Conservation (phyloP, 192 early-diverging fungal genomes). For the Coemansia brasiliensis region DNA sequence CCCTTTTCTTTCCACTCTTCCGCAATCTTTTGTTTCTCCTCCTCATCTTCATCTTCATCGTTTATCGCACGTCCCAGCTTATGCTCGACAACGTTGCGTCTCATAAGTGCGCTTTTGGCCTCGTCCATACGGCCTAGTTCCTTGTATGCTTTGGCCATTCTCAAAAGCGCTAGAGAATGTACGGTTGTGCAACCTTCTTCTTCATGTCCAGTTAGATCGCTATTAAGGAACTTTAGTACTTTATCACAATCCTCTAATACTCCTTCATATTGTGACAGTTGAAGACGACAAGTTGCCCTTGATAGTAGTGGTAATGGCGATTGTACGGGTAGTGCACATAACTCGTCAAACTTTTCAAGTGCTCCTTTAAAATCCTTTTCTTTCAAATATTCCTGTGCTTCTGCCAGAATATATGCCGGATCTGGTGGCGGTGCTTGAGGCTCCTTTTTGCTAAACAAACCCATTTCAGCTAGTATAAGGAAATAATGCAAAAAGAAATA, state of each 20-base stretch:
- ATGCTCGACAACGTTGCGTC: conserved; percentile 54
- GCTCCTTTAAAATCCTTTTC: conserved; percentile 48
- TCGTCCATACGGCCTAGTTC: conserved; percentile 49
- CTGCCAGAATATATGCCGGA: conserved; percentile 41
- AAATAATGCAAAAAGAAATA: conserved; percentile 7
- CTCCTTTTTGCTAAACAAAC: conserved; percentile 42
- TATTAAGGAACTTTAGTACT: conserved; percentile 52
- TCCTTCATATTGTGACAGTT: conserved; percentile 45
- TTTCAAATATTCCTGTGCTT: conserved; percentile 51
- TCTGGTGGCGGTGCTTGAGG: conserved; percentile 39
- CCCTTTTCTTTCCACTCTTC: conserved; percentile 56
- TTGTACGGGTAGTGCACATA: conserved; percentile 51
- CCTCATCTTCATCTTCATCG: conserved; percentile 8
- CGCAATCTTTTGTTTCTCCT: conserved; percentile 18
- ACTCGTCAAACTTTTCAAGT: conserved; percentile 50
- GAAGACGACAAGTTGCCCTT: conserved; percentile 50
- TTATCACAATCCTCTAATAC: conserved; percentile 53
- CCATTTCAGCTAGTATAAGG: conserved; percentile 2
- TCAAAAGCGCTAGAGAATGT: conserved; percentile 54
- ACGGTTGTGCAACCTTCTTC: conserved; percentile 53
- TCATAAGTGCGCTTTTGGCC: conserved; percentile 51
- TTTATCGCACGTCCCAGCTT: conserved; percentile 36
- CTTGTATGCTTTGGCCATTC: conserved; percentile 57
- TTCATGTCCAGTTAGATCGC: conserved; percentile 41
- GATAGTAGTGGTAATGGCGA: conserved; percentile 52